Base-by-base conservation (phyloP, 345 rosid genomes). In the Heritiera littoralis region DNA sequence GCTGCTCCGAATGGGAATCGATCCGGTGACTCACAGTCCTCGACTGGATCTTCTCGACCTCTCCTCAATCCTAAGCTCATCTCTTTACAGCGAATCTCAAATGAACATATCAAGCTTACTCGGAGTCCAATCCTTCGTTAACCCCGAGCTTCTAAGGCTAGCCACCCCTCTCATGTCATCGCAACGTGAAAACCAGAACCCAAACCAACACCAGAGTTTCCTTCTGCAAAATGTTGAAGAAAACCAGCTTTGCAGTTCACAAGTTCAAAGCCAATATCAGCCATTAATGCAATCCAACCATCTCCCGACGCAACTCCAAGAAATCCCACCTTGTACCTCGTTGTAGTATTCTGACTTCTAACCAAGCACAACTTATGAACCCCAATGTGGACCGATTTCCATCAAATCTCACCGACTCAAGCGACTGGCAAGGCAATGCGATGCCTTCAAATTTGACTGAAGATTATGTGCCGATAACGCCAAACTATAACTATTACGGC, bases 1-100 rank as follows among this genome's bases (percentile, higher is more conserved):
- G 86, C 81, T 93, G 32, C 92, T 93, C 38, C 87, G 93, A 49
- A 91, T 93, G 95, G 98, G 98, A 43, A 91, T 93, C 7, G 98
- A 93, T 81, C 98, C 98, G 0, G 98, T 93, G 13, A 93, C 95
- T 54, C 98, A 91, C 56, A 79, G 86, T 82, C 94, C 94, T 0
- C 85, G 95, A n/a, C 92, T 91, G 10, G 95, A 91, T 70, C 94
- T 91, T 60, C 91, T 91, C 1, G 91, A 93, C 63, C 85, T 93
- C 30, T 91, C 95, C 80, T 85, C 93, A 2, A 84, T 91, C 58
- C 76, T 90, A 14, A 81, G 80, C 80, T 84, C 92, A 15, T 84
- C 91, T 38, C 81, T 84, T 23, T 87, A 83, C 85, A 81, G 71
- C 75, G 81, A 90, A 0, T 81, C 93, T 52, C 93, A 87, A 72